A percentile compares a stretch with the other conserved stretches of the same genome.
Conservation (phyloP, 2,329 filamentous ascomycete species). For the Fusarium oxysporum region DNA sequence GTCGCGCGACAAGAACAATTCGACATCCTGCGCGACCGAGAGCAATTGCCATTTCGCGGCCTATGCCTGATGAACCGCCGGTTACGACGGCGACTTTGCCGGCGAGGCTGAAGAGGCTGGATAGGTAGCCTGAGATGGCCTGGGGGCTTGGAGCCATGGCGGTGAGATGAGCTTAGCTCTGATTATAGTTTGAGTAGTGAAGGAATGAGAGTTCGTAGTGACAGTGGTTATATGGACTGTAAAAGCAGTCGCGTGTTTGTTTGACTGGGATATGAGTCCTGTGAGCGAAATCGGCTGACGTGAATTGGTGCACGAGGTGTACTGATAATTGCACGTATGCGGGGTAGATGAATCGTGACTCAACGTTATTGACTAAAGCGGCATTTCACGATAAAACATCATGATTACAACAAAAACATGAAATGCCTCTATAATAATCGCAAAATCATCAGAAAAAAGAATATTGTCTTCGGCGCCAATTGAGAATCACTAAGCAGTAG, state of each 20-base stretch:
- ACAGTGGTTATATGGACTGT: fast-evolving
- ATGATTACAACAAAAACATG: background rate
- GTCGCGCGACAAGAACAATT: constrained; percentile 48
- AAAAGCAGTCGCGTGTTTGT: background rate
- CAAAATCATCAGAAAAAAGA: too few relatives aligned
- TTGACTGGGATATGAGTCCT: constrained; percentile 14
- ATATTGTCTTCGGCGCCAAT: too few relatives aligned
- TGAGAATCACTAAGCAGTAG: background rate
- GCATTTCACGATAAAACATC: background rate
- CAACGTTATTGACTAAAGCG: constrained; percentile 1
- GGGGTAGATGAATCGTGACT: constrained; percentile 25
- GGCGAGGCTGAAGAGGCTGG: constrained; percentile 47
- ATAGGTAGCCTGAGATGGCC: constrained; percentile 40
- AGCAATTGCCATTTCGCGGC: constrained; percentile 48
- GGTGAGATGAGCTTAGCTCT: background rate
- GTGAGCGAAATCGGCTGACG: constrained; percentile 31
- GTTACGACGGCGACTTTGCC: constrained; percentile 49
- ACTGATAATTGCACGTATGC: constrained; percentile 15
- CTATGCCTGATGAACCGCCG: constrained; percentile 52
- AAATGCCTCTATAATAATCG: background rate
- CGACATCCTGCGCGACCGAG: constrained; percentile 48
- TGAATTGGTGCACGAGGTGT: constrained; percentile 16
- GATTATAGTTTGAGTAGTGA: too few relatives aligned
- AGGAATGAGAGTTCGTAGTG: too few relatives aligned
- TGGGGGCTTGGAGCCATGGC: constrained; percentile 25